Evolutionary conservation across 768 basidiomycete genomes (phyloP), one percentile per base, ranked within the genome.

Genomic region (Termitomyces sp.): DNA sequence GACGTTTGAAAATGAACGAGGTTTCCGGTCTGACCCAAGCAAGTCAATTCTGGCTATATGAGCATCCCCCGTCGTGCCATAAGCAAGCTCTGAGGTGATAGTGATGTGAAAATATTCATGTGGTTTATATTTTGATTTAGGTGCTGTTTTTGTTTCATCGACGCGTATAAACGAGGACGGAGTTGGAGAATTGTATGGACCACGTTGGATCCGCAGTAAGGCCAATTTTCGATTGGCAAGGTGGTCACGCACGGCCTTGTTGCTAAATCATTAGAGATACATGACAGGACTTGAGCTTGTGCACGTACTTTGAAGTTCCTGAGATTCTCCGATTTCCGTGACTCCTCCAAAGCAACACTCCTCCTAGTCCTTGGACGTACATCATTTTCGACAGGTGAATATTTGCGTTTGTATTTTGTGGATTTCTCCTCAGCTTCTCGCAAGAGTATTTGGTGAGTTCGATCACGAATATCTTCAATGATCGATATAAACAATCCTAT

Each of bases 151-250:
- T 28, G 24, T 4, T 9, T 14, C 14, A 18, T 28, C 8, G 4
- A 46, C 32, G 6, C 63, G 60, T 6, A 61, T 16, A 46, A 65
- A 58, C 10, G 57, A 47, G 2, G 64, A 51, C 1, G 63, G 60
- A 16, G n/a, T 40, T 28, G 58, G 40, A 6, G 64, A 65, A 18
- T 57, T 57, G 46, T 51, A 58, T 6, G 44, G 36, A 40, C 44
- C 48, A 36, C 53, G n/a, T 9, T 40, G 48, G 13, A 62, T 44
- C 5, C 36, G 52, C 2, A 62, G 18, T 12, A 62, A 48, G 1
- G 50, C 49, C 10, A 59, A 18, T n/a, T 38, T 30, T 18, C 58
- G 58, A 13, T 24, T 2, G 10, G 12, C 16, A 7, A 47, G 13
- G 1, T 35, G 6, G 1, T 42, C 10, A 7, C 12, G 48, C 4